A percentile compares a stretch with the other conserved stretches of the same genome.
These are phyloP conservation scores for Kluyveromyces wickerhamii DNA, from an alignment of 805 yeast species.

Conservation along the genomic window DNA sequence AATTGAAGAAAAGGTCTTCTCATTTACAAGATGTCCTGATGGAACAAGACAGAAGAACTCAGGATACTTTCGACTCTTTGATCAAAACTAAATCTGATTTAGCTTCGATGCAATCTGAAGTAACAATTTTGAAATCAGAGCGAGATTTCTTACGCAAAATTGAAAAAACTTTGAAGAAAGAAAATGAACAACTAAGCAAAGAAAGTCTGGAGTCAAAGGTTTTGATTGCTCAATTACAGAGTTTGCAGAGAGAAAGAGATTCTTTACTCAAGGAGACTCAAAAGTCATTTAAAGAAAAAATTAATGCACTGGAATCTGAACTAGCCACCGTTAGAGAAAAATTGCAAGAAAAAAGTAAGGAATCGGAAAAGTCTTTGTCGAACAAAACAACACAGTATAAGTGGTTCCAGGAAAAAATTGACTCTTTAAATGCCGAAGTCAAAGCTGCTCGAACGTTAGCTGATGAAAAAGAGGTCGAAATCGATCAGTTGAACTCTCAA, in stretches of 20 bases:
- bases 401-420: conserved; percentile 54
- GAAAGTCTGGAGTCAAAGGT: conserved; percentile 56
- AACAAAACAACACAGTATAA: conserved; percentile 32
- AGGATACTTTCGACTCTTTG: conserved; percentile 45
- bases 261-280: conserved; percentile 41
- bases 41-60: conserved; percentile 43
- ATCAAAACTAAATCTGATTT: conserved; percentile 42
- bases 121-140: conserved; percentile 47
- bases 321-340: conserved; percentile 30
- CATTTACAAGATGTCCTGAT: conserved; percentile 36
- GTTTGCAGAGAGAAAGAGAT: conserved; percentile 55
- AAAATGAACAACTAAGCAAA: conserved; percentile 42
- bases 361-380: conserved; percentile 35
- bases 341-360: conserved; percentile 41
- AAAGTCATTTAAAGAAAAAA: conserved; percentile 39
- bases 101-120: conserved; percentile 37
- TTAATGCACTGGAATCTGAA: conserved; percentile 43
- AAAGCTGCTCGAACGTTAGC: conserved; percentile 23
- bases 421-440: conserved; percentile 41
- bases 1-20: conserved; percentile 34
- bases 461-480: conserved; percentile 6
- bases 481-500: conserved; percentile 10
- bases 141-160: conserved; percentile 40
- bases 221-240: conserved; percentile 52
- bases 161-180: conserved; percentile 44